Conservation (phyloP, 495 filamentous ascomycete species). For the Pseudevernia furfuracea region DNA sequence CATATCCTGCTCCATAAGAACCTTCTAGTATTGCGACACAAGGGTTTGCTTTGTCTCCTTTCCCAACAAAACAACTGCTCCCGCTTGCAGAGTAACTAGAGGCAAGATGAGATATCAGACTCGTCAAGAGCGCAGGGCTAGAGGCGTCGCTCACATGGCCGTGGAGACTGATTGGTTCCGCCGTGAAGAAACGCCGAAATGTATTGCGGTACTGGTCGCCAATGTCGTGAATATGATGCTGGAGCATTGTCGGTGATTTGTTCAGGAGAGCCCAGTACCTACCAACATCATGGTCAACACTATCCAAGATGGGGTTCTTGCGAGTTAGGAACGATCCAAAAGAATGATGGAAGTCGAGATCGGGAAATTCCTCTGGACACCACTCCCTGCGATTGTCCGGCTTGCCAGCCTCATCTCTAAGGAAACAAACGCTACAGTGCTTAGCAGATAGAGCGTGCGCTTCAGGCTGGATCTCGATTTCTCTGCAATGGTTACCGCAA, state of each 20-base stretch:
- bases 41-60: constrained; percentile 5
- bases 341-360: constrained; percentile 20
- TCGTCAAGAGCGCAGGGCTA: constrained; percentile 14
- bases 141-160: constrained; percentile 19
- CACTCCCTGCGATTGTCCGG: background rate
- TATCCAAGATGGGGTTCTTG: constrained; percentile 13
- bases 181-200: constrained; percentile 2
- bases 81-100: background rate
- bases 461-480: background rate
- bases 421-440: background rate
- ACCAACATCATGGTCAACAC: constrained; percentile 3
- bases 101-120: constrained; percentile 12
- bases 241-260: background rate
- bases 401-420: background rate
- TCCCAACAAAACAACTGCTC: background rate
- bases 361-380: constrained; percentile 11
- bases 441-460: background rate
- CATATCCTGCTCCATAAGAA: constrained; percentile 13
- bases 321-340: constrained; percentile 18
- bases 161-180: constrained; percentile 17
- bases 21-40: constrained; percentile 8
- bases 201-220: constrained; percentile 5
- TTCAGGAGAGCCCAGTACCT: constrained; percentile 13
- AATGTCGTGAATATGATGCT: constrained; percentile 11
- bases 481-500: background rate